Evolutionary conservation across 179 eudicot genomes (phyloP).

Genomic region (Beta macrorhiza): DNA sequence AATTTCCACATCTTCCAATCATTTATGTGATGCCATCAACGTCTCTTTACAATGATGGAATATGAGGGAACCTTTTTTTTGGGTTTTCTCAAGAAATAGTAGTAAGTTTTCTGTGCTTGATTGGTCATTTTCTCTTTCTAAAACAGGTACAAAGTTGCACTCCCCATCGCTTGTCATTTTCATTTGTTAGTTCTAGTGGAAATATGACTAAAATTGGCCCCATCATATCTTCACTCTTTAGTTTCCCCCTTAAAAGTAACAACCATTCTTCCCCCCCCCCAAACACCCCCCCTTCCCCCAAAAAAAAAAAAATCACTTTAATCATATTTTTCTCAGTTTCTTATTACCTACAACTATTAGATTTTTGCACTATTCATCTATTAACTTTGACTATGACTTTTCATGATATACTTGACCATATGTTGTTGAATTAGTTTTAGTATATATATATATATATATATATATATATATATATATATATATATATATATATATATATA

Average conservation of each 20-base stretch:
- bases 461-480: too few relatives aligned
- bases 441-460: too few relatives aligned
- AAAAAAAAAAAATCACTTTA: background rate
- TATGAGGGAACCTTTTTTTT: background rate
- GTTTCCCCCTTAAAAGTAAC: constrained; percentile 1
- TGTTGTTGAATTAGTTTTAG: too few relatives aligned
- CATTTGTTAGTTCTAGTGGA: constrained; percentile 28
- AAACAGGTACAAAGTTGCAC: constrained; percentile 8
- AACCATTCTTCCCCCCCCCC: background rate
- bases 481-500: too few relatives aligned
- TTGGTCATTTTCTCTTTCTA: constrained; percentile 11
- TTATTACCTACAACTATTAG: background rate
- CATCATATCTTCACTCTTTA: background rate
- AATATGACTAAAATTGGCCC: constrained; percentile 27
- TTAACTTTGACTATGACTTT: too few relatives aligned
- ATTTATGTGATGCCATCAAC: constrained; percentile 18
- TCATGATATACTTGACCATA: too few relatives aligned
- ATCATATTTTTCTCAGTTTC: background rate
- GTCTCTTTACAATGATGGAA: constrained; percentile 18
- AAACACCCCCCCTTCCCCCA: background rate
- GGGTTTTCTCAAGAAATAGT: background rate
- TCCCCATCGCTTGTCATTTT: background rate
- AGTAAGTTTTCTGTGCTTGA: background rate
- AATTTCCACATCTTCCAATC: constrained; percentile 17
- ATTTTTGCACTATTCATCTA: too few relatives aligned